Base-by-base conservation (phyloP, 1,284 basidiomycete species). In the Cutaneotrichosporon sp. region DNA sequence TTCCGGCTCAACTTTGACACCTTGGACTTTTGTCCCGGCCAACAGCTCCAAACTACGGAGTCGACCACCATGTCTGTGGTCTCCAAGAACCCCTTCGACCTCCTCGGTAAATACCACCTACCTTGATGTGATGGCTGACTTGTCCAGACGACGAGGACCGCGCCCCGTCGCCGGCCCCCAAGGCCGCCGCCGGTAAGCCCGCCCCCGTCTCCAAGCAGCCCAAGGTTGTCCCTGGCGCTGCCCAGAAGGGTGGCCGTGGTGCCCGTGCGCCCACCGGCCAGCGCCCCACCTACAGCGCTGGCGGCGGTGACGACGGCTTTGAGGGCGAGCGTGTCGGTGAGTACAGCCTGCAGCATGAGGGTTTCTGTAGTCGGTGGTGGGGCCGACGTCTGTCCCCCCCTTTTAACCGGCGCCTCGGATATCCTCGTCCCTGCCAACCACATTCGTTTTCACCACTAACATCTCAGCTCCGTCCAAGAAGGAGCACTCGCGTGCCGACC, bases 41-140 rank as follows among this genome's bases (percentile, higher is more conserved):
- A 15, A 23, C 38, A 59, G 57, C 57, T 59, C 57, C 54, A 55
- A 13, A 48, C 43, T 46, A 47, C 46, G 57, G 57, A 59, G 57
- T 55, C 54, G 55, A 60, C 58, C 61, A 70, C 61, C 54, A 75
- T 75, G 73, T 74, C 73, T 56, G 72, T 76, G 63, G 68, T 70
- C 55, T 76, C 74, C 54, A 74, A 69, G 65, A 76, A 76, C 68
- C 71, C 73, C 55, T 76, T 76, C 72, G 74, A 73, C 68, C 67
- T 74, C 56, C 70, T 76, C 62, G 74, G 72, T 58, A 70, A 72
- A 73, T 62, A 62, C 69, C 66, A 8, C 36, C 22, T 46, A 14
- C 17, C 20, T 22, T 8, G 37, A 26, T 13, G 36, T 12, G 20
- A 22, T 34, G 23, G 21, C 22, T n/a, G n/a, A n/a, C n/a, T n/a